phyloP scores from a whole-genome alignment of 2,329 filamentous ascomycete species.

The Fusarium sp. region DNA sequence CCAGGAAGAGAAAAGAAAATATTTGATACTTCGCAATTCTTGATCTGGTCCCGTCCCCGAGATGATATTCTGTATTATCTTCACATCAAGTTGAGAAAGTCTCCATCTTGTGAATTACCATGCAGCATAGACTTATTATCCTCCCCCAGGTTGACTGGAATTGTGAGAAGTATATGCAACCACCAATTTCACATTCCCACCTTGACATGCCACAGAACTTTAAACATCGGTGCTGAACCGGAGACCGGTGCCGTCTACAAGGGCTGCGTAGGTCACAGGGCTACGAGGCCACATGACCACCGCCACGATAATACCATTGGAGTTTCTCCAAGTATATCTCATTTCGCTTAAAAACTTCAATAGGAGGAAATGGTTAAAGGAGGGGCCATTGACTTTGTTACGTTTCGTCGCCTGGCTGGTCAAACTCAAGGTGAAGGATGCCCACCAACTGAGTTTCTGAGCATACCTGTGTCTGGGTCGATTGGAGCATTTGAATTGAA shows the following conservation, averaged over 20 bases:
- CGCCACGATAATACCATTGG: not conserved
- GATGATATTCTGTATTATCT: not conserved
- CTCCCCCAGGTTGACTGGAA: not conserved
- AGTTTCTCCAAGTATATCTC: not conserved
- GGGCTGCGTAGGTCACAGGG: not conserved
- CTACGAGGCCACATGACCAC: not conserved
- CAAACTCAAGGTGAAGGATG: no score
- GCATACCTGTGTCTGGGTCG: no score
- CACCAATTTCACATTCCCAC: no score
- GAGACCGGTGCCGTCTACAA: not conserved
- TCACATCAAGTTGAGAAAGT: not conserved
- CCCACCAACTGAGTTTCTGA: no score
- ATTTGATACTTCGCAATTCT: not conserved
- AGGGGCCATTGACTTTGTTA: not conserved
- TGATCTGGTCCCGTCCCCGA: no score
- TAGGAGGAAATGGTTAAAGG: no score
- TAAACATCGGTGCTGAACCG: not conserved
- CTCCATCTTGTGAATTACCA: not conserved
- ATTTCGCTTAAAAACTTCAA: no score
- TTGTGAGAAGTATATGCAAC: not conserved
- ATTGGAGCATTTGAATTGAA: no score
- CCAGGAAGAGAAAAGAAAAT: no score
- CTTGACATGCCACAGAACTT: not conserved
- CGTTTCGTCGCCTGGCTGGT: no score
- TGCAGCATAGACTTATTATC: not conserved